A percentile compares a stretch with the other conserved stretches of the same genome.
These are phyloP conservation scores for Phaeosphaeria sp. DNA, from an alignment of 2,329 filamentous ascomycete genomes.

Conservation along the genomic window DNA sequence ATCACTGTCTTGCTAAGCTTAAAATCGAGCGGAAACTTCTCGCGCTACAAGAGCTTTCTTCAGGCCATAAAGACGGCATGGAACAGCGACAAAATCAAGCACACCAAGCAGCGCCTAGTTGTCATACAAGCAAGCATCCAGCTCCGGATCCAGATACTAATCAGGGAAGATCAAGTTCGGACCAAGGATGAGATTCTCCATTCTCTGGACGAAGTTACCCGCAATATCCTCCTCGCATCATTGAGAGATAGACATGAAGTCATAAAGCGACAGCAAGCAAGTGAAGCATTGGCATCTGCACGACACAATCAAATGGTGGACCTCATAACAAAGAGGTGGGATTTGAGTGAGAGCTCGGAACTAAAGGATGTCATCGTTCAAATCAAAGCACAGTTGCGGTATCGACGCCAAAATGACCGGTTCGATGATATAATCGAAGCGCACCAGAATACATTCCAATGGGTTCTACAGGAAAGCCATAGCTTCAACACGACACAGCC, in stretches of 20 bases:
- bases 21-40: neutral
- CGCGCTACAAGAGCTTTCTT: slow-evolving; percentile 1
- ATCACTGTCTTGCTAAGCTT: neutral
- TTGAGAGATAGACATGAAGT: neutral
- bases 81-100: slow-evolving; percentile 2
- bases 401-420: neutral
- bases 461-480: neutral
- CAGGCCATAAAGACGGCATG: slow-evolving; percentile 2
- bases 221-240: neutral
- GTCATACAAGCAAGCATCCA: neutral
- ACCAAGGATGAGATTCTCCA: neutral
- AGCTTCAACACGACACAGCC: neutral
- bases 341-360: neutral
- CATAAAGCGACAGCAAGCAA: neutral
- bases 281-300: neutral
- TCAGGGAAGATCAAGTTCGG: neutral
- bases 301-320: neutral
- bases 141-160: neutral
- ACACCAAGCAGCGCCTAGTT: neutral
- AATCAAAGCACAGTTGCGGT: neutral
- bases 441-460: slow-evolving; percentile 3
- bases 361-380: neutral
- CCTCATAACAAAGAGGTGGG: neutral
- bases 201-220: neutral
- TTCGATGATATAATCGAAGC: slow-evolving; percentile 2